Evolutionary conservation across 2,329 filamentous ascomycete genomes (phyloP).

Genomic region (Ceratocystis huliohia): DNA sequence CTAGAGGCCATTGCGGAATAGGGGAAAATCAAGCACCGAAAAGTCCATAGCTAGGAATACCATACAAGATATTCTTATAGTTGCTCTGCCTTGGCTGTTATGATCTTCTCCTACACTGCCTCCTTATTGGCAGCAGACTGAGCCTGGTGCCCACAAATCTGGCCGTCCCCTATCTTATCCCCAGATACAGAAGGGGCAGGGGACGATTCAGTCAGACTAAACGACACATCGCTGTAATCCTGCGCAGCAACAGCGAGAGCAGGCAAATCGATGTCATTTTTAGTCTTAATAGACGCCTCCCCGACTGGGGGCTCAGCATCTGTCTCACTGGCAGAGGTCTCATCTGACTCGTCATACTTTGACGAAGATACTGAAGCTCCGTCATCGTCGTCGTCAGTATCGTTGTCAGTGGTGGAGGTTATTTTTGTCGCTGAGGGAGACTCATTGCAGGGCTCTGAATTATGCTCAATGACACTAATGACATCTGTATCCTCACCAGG

Average conservation of each 20-base stretch:
- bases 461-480: constrained; percentile 6
- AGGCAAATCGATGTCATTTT: constrained; percentile 9
- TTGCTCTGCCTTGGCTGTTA: background rate
- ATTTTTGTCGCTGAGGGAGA: background rate
- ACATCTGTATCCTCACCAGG: constrained; percentile 8
- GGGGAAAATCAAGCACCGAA: background rate
- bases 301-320: constrained; percentile 16
- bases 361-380: constrained; percentile 7
- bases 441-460: background rate
- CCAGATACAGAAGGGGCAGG: constrained; percentile 7
- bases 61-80: background rate
- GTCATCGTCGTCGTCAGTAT: constrained; percentile 1
- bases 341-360: constrained; percentile 13
- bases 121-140: background rate
- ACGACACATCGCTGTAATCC: constrained; percentile 18
- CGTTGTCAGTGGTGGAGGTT: background rate
- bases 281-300: background rate
- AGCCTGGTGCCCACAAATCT: background rate
- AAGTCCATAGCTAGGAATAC: background rate
- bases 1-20: background rate
- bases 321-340: constrained; percentile 10
- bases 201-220: constrained; percentile 15
- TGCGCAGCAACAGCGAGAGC: constrained; percentile 7
- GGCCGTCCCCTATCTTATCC: background rate
- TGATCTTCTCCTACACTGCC: background rate